Evolutionary conservation across 306 rosid species (phyloP).

Genomic region (Urtica urens): DNA sequence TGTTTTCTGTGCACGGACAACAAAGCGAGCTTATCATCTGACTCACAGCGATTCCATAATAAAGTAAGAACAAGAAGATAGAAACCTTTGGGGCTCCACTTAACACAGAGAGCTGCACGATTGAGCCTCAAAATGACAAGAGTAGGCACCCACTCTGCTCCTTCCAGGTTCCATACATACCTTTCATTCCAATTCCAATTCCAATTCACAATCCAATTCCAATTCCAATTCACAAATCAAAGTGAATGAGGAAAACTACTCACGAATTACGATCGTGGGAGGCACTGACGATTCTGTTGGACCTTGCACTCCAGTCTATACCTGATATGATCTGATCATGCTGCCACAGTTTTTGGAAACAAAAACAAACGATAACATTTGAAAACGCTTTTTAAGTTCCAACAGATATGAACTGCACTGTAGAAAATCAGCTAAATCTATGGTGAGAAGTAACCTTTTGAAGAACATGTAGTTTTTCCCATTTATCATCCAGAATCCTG

Average conservation of each 20-base stretch:
- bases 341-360: conserved; percentile 42
- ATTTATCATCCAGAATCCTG: conserved; percentile 63
- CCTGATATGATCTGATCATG: conserved; percentile 92
- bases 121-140: conserved; percentile 87
- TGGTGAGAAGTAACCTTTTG: too few relatives aligned
- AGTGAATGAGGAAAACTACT: conserved; percentile 33
- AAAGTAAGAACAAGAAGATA: neutral
- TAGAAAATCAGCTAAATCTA: too few relatives aligned
- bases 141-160: conserved; percentile 91
- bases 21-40: too few relatives aligned
- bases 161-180: conserved; percentile 94
- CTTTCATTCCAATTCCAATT: too few relatives aligned
- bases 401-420: neutral
- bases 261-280: conserved; percentile 97
- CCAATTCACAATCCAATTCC: neutral
- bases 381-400: neutral
- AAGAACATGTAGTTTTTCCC: conserved; percentile 91
- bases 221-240: neutral
- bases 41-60: too few relatives aligned
- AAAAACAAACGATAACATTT: too few relatives aligned
- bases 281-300: conserved; percentile 86
- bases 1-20: conserved; percentile 83
- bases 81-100: conserved; percentile 96
- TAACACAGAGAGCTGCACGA: conserved; percentile 96
- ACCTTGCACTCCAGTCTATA: conserved; percentile 78